Evolutionary conservation across 345 rosid genomes (phyloP).

Genomic region (Gossypium raimondii): DNA sequence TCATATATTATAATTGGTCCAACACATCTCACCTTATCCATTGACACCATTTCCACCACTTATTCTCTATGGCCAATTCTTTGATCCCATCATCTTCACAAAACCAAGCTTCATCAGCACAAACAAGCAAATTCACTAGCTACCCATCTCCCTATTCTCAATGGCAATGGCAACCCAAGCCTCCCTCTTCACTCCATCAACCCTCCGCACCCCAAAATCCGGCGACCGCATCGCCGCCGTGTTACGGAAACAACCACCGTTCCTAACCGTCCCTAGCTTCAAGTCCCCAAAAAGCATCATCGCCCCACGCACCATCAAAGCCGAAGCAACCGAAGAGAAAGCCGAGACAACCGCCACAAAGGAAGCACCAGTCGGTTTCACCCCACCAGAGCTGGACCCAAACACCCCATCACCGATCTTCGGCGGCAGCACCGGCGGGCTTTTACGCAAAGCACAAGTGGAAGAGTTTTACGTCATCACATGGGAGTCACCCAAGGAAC

Average conservation of each 20-base stretch:
- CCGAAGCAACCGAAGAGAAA: slow-evolving; percentile 29
- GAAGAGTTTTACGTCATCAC: slow-evolving; percentile 94
- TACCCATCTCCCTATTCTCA: neutral
- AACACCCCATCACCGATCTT: slow-evolving; percentile 90
- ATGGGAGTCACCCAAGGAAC: slow-evolving; percentile 92
- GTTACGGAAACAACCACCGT: neutral
- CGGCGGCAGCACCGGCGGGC: slow-evolving; percentile 82
- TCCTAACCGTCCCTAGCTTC: neutral
- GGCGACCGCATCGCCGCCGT: neutral
- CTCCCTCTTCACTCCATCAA: neutral
- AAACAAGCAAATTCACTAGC: neutral
- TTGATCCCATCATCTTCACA: neutral
- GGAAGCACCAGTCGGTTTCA: slow-evolving; percentile 69
- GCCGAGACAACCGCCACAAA: slow-evolving; percentile 19
- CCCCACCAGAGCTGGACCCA: slow-evolving; percentile 75
- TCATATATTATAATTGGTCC: neutral
- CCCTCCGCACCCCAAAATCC: neutral
- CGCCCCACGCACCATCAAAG: slow-evolving; percentile 24
- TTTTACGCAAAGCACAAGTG: slow-evolving; percentile 72
- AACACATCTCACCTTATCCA: slow-evolving; percentile 3
- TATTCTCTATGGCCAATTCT: neutral
- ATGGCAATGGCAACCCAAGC: slow-evolving; percentile 11
- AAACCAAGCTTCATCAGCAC: neutral
- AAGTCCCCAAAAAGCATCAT: neutral
- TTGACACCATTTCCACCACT: neutral